phyloP scores from a whole-genome alignment of 805 yeast genomes.

The Saccharomycopsis amapae region DNA sequence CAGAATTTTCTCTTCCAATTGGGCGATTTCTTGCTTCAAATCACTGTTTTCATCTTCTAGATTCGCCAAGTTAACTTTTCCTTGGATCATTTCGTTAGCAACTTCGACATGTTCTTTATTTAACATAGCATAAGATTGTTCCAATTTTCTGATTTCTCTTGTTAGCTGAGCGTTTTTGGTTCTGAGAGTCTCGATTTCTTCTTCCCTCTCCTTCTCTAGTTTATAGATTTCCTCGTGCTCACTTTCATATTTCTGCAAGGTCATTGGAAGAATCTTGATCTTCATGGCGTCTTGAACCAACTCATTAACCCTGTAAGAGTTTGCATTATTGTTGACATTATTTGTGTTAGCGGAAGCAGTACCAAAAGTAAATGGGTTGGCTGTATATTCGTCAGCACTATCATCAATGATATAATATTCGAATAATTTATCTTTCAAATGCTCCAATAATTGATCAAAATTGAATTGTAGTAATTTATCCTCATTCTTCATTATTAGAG shows the following conservation, averaged over 20 bases:
- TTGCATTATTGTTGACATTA: constrained; percentile 22
- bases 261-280: constrained; percentile 64
- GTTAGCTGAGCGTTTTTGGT: constrained; percentile 65
- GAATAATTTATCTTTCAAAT: constrained; percentile 73
- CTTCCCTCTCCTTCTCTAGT: constrained; percentile 56
- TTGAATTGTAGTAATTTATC: constrained; percentile 48
- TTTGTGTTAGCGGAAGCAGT: constrained; percentile 10
- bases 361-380: constrained; percentile 22
- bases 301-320: constrained; percentile 55
- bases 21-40: constrained; percentile 41
- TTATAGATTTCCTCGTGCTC: constrained; percentile 72
- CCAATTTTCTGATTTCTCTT: constrained; percentile 65
- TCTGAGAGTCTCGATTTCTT: constrained; percentile 52
- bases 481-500: constrained; percentile 67
- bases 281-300: constrained; percentile 75
- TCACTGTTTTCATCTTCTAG: constrained; percentile 68
- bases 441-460: constrained; percentile 73
- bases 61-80: constrained; percentile 68
- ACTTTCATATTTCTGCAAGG: constrained; percentile 57
- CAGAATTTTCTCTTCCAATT: constrained; percentile 37
- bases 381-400: constrained; percentile 4
- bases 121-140: constrained; percentile 57
- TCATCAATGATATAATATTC: constrained; percentile 48
- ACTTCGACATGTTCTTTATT: constrained; percentile 80
- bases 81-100: constrained; percentile 80